Percentiles rank a stretch among this genome's conserved stretches.
These are phyloP conservation scores for Kwoniella sp. DNA, from an alignment of 768 basidiomycete genomes.

Conservation along the genomic window DNA sequence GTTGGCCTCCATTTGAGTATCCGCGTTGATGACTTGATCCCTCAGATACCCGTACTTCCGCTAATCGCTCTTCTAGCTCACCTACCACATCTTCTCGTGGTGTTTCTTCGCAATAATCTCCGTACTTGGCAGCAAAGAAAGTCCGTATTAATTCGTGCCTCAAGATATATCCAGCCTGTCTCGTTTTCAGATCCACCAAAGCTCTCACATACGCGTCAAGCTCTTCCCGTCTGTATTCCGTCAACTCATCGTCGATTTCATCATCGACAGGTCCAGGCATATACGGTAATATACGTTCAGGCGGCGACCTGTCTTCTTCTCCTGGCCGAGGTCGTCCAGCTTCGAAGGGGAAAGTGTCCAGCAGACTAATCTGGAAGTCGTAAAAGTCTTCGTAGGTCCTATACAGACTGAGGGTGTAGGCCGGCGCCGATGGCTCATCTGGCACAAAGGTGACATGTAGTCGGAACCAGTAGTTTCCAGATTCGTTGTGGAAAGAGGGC, in stretches of 20 bases:
- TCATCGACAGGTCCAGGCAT: constrained; percentile 93
- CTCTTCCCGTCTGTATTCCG: constrained; percentile 75
- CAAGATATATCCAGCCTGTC: constrained; percentile 74
- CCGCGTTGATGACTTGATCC: constrained; percentile 12
- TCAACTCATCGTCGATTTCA: constrained; percentile 74
- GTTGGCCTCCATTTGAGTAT: background rate
- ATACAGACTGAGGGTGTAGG: constrained; percentile 77
- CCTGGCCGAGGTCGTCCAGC: constrained; percentile 67
- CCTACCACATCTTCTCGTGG: constrained; percentile 59
- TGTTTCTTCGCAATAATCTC: constrained; percentile 74
- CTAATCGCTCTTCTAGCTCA: constrained; percentile 48
- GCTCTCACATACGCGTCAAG: constrained; percentile 84
- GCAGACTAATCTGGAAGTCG: constrained; percentile 87
- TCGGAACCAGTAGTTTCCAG: constrained; percentile 96
- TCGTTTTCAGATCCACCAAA: constrained; percentile 69
- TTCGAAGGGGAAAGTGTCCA: constrained; percentile 84
- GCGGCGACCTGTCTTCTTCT: constrained; percentile 39
- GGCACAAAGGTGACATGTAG: constrained; percentile 87
- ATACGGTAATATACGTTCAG: constrained; percentile 78
- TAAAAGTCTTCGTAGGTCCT: constrained; percentile 98
- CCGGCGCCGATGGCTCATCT: constrained; percentile 60
- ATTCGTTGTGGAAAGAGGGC: constrained; percentile 95
- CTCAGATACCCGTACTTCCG: constrained; percentile 27
- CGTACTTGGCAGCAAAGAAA: constrained; percentile 82
- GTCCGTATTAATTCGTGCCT: constrained; percentile 75